phyloP scores from a whole-genome alignment of 345 rosid genomes.

The Cardamine occulta region DNA sequence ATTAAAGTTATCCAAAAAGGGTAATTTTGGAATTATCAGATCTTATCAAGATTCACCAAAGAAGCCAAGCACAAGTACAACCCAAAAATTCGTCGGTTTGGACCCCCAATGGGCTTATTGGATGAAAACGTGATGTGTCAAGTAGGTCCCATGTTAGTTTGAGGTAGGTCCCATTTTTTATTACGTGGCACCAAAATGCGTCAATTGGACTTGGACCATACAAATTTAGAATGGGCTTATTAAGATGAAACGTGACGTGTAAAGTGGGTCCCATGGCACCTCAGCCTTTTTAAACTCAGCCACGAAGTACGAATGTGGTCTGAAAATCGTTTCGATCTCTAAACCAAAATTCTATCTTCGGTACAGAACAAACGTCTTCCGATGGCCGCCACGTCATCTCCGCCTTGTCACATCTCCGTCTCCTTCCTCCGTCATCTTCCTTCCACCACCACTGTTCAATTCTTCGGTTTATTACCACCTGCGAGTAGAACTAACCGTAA shows the following conservation, averaged over 20 bases:
- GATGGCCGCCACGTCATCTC: constrained; percentile 51
- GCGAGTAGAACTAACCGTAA: constrained; percentile 1
- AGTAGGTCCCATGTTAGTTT: not conserved
- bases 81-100: not conserved
- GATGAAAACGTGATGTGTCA: not conserved
- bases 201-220: not conserved
- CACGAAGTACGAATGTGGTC: constrained; percentile 27
- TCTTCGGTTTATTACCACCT: constrained; percentile 24
- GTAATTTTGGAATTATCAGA: not conserved
- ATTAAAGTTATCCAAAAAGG: constrained; percentile 4
- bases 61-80: not conserved
- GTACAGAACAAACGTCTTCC: constrained; percentile 22
- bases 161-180: not conserved
- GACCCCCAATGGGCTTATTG: constrained; percentile 14
- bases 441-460: constrained; percentile 15
- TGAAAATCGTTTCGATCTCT: not conserved
- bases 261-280: constrained; percentile 21
- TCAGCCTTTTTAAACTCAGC: not conserved
- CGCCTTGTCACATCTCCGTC: constrained; percentile 43
- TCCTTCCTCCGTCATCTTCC: constrained; percentile 38
- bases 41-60: not conserved
- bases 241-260: not conserved
- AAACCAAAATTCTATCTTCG: constrained; percentile 18
- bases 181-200: constrained; percentile 21
- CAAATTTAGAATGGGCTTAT: constrained; percentile 9